Conservation (phyloP, 1,139 yeast species). For the Eremothecium gossypii region DNA sequence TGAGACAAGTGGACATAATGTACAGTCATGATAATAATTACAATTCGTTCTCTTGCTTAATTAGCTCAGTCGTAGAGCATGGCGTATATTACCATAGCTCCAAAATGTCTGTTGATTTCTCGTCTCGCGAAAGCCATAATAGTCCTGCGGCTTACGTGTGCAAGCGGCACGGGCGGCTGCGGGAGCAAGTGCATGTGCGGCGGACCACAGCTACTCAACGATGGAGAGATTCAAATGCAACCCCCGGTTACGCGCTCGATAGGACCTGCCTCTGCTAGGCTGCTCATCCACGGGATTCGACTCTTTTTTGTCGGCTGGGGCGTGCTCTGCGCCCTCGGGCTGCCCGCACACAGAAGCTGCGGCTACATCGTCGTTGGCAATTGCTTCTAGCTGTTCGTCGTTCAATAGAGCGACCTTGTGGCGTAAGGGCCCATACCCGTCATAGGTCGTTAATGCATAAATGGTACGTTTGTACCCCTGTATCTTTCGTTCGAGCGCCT, state of each 20-base stretch:
- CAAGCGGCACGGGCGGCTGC: too few relatives aligned
- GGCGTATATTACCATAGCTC: too few relatives aligned
- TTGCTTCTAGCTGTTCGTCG: constrained; percentile 1
- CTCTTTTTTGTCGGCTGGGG: too few relatives aligned
- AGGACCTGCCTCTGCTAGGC: background rate
- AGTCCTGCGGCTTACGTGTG: too few relatives aligned
- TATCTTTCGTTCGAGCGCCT: constrained; percentile 24
- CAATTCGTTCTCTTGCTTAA: background rate
- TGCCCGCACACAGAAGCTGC: too few relatives aligned
- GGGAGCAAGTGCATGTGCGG: too few relatives aligned
- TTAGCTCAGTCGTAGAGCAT: too few relatives aligned
- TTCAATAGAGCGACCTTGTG: constrained; percentile 1
- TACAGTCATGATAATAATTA: constrained; percentile 1
- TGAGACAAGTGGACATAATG: background rate
- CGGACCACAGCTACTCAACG: too few relatives aligned
- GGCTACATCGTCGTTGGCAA: background rate
- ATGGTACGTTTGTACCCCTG: constrained; percentile 21
- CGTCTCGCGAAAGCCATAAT: too few relatives aligned
- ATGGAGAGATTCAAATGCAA: constrained; percentile 1
- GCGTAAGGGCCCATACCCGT: background rate
- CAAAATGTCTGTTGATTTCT: too few relatives aligned
- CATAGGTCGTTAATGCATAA: constrained; percentile 11
- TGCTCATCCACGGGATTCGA: too few relatives aligned
- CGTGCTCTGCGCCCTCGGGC: too few relatives aligned
- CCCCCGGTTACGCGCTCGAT: background rate